phyloP scores from a whole-genome alignment of 495 filamentous ascomycete genomes.

The Hypoxylon cercidicola region DNA sequence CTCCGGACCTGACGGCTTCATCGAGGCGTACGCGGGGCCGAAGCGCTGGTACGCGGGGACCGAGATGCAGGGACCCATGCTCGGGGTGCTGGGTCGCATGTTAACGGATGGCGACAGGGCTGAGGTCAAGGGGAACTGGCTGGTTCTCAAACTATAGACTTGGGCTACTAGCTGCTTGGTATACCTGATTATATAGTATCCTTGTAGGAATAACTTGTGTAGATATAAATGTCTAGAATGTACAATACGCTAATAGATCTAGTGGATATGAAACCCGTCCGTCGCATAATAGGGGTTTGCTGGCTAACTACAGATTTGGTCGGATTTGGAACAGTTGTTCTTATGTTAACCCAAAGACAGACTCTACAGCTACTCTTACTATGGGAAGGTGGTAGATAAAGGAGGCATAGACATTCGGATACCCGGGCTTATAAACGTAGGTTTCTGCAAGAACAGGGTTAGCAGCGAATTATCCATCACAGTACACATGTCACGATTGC shows the following conservation, averaged over 20 bases:
- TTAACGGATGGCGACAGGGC: slow-evolving; percentile 24
- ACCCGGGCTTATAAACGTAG: no score
- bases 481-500: background rate
- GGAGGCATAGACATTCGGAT: no score
- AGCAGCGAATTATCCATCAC: background rate
- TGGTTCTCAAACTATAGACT: slow-evolving; percentile 62
- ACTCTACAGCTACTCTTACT: no score
- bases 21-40: slow-evolving; percentile 78
- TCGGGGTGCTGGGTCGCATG: slow-evolving; percentile 53
- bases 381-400: no score
- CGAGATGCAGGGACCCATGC: slow-evolving; percentile 73
- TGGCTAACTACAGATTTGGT: no score
- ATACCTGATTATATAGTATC: no score
- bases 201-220: background rate
- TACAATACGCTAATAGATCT: no score
- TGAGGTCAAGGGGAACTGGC: slow-evolving; percentile 50
- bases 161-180: background rate
- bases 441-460: background rate
- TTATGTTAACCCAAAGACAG: no score
- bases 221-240: no score
- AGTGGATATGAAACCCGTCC: no score
- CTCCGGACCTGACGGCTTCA: slow-evolving; percentile 91
- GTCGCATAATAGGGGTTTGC: no score
- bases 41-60: slow-evolving; percentile 77
- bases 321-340: no score